A percentile compares a stretch with the other conserved stretches of the same genome.
These are phyloP conservation scores for Beta vulgaris DNA, from an alignment of 148 eudicot genomes.

Conservation along the genomic window DNA sequence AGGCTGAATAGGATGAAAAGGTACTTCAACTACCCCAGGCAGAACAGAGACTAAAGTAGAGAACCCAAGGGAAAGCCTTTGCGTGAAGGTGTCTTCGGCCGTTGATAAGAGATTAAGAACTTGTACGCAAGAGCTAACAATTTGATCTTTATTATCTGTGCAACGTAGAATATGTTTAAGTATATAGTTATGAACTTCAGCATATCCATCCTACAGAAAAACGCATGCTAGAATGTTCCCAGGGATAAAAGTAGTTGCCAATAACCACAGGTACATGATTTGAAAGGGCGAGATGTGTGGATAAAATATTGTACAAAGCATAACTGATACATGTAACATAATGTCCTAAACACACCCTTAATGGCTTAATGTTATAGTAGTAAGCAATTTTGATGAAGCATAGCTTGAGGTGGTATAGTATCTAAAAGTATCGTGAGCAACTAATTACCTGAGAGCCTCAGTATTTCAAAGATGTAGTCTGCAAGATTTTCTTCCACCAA, in stretches of 20 bases:
- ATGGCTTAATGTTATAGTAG: too few relatives aligned
- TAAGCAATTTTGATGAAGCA: background rate
- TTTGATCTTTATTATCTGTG: constrained; percentile 68
- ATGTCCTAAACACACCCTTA: background rate
- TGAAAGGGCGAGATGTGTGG: background rate
- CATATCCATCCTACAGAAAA: background rate
- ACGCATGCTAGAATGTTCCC: background rate
- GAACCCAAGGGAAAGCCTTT: constrained; percentile 85
- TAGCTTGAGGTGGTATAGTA: background rate
- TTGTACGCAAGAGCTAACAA: constrained; percentile 68
- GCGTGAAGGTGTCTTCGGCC: constrained; percentile 59
- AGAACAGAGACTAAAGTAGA: constrained; percentile 71
- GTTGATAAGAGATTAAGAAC: constrained; percentile 77
- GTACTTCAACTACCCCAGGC: constrained; percentile 71
- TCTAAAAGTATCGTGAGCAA: background rate
- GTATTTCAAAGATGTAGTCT: constrained; percentile 79
- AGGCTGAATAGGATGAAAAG: constrained; percentile 81
- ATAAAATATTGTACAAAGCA: background rate
- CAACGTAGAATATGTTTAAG: constrained; percentile 8
- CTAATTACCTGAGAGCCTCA: constrained; percentile 70
- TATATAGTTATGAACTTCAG: background rate
- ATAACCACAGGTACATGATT: background rate
- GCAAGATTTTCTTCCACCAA: constrained; percentile 85
- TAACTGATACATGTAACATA: background rate
- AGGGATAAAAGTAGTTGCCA: background rate